phyloP scores from a whole-genome alignment of 148 eudicot species.

The Silene latifolia region DNA sequence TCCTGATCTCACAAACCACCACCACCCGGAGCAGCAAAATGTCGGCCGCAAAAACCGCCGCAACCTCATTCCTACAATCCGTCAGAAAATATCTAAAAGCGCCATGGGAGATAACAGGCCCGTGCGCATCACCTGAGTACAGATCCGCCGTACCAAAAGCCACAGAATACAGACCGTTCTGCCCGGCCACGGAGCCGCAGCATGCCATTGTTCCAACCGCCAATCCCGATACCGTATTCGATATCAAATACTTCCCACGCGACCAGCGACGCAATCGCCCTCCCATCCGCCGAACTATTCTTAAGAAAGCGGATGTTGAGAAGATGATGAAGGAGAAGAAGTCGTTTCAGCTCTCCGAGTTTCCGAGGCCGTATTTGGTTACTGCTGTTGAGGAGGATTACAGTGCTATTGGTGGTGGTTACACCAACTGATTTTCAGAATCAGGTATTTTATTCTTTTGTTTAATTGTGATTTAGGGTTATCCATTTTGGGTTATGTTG shows the following conservation, averaged over 20 bases:
- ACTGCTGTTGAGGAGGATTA: constrained; percentile 48
- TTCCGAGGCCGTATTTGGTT: constrained; percentile 54
- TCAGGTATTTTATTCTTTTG: background rate
- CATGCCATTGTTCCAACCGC: constrained; percentile 67
- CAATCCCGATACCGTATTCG: constrained; percentile 67
- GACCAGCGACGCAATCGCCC: constrained; percentile 92
- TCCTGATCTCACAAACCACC: background rate
- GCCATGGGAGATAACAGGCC: constrained; percentile 85
- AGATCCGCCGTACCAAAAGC: constrained; percentile 57
- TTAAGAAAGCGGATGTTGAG: constrained; percentile 66
- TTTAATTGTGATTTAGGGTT: too few species aligned
- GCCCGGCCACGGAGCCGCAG: constrained; percentile 71
- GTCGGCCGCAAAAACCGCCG: constrained; percentile 25
- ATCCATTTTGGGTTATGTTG: too few species aligned
- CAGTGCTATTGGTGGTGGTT: constrained; percentile 59
- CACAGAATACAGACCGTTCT: constrained; percentile 69
- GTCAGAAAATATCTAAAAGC: constrained; percentile 56
- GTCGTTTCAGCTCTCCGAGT: constrained; percentile 38
- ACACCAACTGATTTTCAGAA: constrained; percentile 13
- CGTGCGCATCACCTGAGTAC: constrained; percentile 67
- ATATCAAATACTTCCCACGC: constrained; percentile 76
- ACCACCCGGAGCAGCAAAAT: background rate
- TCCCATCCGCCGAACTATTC: constrained; percentile 49
- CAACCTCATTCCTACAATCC: constrained; percentile 44
- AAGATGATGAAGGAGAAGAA: constrained; percentile 61